Evolutionary conservation across 1,139 yeast species (phyloP), one percentile per base, ranked within the genome.

Genomic region (Geotrichum aggregatum): DNA sequence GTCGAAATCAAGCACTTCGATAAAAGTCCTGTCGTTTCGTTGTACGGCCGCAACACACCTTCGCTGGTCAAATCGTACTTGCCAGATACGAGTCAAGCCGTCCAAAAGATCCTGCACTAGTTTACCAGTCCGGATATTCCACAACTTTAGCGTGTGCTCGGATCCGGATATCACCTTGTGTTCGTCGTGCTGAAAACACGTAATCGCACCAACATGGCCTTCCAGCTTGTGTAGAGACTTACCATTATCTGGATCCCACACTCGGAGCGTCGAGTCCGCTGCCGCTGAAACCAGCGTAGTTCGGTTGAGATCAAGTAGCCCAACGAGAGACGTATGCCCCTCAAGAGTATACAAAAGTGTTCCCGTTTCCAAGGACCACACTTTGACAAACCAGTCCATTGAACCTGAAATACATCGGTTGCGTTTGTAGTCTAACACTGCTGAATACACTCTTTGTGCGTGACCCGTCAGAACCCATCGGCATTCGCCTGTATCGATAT

Each of bases 31-130:
- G 35, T 79, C 78, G 52, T 80, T 83, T 61, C 83, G 77, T 74
- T 84, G 87, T n/a, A 91, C 95, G 0, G 98, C 98, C 19, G 95
- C 94, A 36, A 92, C 88, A 64, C 98, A 86, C 49, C 92, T 76
- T 55, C 86, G 78, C 58, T 82, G 81, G 66, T 88, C 95, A 64
- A 89, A 87, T 59, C 87, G 79, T 1, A 92, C 96, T 62, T 94
- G 96, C 98, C 98, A 92, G 30, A 92, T 89, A 31, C 88, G 85
- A 16, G 89, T 78, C 28, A 83, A 83, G 65, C 86, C 95, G 3
- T 79, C 75, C 52, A 89, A 73, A 54, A 92, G 71, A 61, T 89
- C 92, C 14, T 94, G 77, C 4, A 88, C 81, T 57, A 84, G 78
- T 59, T 76, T 75, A 0, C 98, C 98, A 1, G 83, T 81, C 59